Conservation (phyloP, 1,284 basidiomycete species). For the Violaceomyces palustris region DNA sequence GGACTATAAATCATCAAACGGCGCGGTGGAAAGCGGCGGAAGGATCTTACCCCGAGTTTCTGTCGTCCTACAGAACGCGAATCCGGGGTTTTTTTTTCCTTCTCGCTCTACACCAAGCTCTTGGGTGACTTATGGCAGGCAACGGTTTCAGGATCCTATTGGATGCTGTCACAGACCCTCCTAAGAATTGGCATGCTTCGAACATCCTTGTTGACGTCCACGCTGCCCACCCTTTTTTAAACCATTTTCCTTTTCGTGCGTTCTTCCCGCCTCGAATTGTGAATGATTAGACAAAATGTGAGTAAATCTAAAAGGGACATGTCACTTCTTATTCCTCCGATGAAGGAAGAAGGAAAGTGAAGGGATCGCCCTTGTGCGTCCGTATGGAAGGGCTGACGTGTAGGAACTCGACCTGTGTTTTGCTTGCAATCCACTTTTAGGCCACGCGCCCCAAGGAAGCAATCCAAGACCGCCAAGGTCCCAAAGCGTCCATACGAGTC, state of each 20-base stretch:
- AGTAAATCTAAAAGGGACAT: neutral
- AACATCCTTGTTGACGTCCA: slow-evolving; percentile 11
- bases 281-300: slow-evolving; percentile 20
- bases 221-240: slow-evolving; percentile 24
- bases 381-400: too few relatives aligned
- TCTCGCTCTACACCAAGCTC: too few relatives aligned
- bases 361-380: too few relatives aligned
- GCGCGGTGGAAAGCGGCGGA: too few relatives aligned
- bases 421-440: neutral
- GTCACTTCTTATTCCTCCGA: neutral
- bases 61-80: too few relatives aligned
- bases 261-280: neutral
- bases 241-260: neutral
- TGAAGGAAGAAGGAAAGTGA: too few relatives aligned
- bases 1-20: too few relatives aligned
- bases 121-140: too few relatives aligned
- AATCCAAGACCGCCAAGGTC: slow-evolving; percentile 60
- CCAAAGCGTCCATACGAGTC: slow-evolving; percentile 96
- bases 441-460: slow-evolving; percentile 50
- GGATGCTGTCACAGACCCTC: too few relatives aligned
- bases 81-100: too few relatives aligned
- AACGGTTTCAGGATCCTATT: too few relatives aligned
- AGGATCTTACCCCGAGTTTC: too few relatives aligned
- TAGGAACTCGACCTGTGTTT: neutral
- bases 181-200: slow-evolving; percentile 21